Percentiles rank a stretch among this genome's conserved stretches.
Evolutionary conservation across 2,329 filamentous ascomycete genomes (phyloP).

Genomic region (Xylaria sp.): DNA sequence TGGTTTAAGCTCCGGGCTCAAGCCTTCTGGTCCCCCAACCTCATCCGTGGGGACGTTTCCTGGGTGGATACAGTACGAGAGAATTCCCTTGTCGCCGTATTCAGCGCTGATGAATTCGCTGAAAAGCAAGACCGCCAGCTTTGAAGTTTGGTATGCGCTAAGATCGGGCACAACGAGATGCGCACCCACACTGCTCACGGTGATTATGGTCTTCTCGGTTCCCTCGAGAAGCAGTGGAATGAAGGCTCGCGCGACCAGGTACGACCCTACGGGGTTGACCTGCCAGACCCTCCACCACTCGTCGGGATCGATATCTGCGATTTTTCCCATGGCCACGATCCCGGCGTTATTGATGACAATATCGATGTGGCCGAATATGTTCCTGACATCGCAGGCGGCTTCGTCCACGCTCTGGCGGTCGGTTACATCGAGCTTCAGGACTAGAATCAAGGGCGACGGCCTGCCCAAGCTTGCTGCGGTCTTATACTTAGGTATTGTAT

Average conservation of each 20-base stretch:
- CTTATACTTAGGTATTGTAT: slow-evolving; percentile 29
- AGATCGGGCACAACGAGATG: slow-evolving; percentile 32
- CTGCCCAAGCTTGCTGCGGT: slow-evolving; percentile 31
- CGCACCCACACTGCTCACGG: slow-evolving; percentile 45
- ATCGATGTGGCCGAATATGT: slow-evolving; percentile 38
- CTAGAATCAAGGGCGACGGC: slow-evolving; percentile 35
- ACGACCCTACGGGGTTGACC: slow-evolving; percentile 53
- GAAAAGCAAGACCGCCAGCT: slow-evolving; percentile 49
- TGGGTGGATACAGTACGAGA: slow-evolving; percentile 48
- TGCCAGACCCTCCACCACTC: slow-evolving; percentile 46
- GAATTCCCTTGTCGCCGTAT: slow-evolving; percentile 43
- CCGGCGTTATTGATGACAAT: slow-evolving; percentile 42
- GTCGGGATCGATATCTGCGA: slow-evolving; percentile 36
- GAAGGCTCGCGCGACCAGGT: slow-evolving; percentile 48
- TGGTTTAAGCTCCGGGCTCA: slow-evolving; percentile 9
- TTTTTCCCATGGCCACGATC: slow-evolving; percentile 10
- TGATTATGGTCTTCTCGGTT: slow-evolving; percentile 44
- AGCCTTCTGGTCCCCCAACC: slow-evolving; percentile 4
- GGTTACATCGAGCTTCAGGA: slow-evolving; percentile 40
- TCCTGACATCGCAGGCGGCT: slow-evolving; percentile 34
- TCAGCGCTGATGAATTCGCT: slow-evolving; percentile 49
- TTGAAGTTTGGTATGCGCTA: slow-evolving; percentile 47
- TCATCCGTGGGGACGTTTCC: slow-evolving; percentile 45
- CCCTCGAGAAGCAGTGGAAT: slow-evolving; percentile 43
- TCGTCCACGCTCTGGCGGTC: slow-evolving; percentile 37